Evolutionary conservation across 2,329 filamentous ascomycete species (phyloP).

Genomic region (Ambrosiella xylebori): DNA sequence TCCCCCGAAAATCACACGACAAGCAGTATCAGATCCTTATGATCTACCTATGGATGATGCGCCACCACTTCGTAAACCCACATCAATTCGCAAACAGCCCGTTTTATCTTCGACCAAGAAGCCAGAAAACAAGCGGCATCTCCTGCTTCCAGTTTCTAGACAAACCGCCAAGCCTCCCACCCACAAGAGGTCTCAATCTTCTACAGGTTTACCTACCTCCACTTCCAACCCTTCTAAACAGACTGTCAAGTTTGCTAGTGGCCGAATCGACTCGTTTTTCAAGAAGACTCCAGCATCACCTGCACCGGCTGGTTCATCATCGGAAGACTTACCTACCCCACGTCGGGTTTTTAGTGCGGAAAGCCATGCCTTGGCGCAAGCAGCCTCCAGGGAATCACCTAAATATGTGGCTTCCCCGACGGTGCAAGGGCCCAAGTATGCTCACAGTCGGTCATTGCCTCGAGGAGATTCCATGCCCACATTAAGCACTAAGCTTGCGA

Average conservation of each 20-base stretch:
- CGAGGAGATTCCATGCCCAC: not conserved
- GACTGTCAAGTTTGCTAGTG: slow-evolving; percentile 4
- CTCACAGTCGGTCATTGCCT: not conserved
- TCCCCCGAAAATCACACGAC: slow-evolving; percentile 3
- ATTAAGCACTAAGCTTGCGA: not conserved
- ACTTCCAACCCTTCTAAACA: not conserved
- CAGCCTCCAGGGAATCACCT: not conserved
- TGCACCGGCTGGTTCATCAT: not conserved
- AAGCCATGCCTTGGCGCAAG: not conserved
- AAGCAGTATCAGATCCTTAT: slow-evolving; percentile 8
- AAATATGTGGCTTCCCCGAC: not conserved
- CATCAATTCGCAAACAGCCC: not conserved
- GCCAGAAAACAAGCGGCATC: not conserved
- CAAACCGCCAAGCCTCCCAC: not conserved
- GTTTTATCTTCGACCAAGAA: not conserved
- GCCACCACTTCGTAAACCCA: slow-evolving; percentile 2
- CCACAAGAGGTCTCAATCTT: not conserved
- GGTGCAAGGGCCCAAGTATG: not conserved
- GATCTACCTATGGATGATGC: slow-evolving; percentile 13
- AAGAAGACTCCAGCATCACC: not conserved
- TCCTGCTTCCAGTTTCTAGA: not conserved
- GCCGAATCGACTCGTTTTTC: slow-evolving; percentile 12
- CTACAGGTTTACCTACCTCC: not conserved
- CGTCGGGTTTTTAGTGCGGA: slow-evolving; percentile 2
- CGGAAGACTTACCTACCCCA: not conserved